Evolutionary conservation across 768 basidiomycete genomes (phyloP), one percentile per base, ranked within the genome.

Genomic region (Lanmaoa rubissima): DNA sequence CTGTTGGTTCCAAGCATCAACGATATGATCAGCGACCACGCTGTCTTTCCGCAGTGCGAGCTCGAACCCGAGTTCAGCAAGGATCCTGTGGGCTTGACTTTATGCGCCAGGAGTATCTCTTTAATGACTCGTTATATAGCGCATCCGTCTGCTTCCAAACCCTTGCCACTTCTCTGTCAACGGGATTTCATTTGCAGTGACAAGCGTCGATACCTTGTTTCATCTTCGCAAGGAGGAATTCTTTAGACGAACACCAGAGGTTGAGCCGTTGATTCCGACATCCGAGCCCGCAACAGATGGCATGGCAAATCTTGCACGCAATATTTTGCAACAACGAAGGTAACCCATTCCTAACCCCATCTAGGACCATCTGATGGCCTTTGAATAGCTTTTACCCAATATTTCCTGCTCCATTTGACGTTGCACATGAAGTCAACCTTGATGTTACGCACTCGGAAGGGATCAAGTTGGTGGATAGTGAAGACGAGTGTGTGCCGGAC

Each of bases 321-420:
- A 93, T 66, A 63, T 99, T 11, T 74, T 98, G 35, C 83, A 92
- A 53, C 97, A 99, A 64, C 79, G 92, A 69, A 93, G 87, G 94
- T 93, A 57, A 39, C 74, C 50, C 24, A 2, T 31, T 42, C 36
- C 1, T 41, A 28, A 28, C 28, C 1, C 16, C 24, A 7, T 35
- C 26, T 0, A 35, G n/a, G 13, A 12, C 50, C 21, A 13, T 38
- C 57, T 57, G 50, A 55, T 46, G 28, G 7, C 4, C 28, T 1
- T 24, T 38, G 19, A 13, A 19, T 67, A 98, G 94, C 65, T 97
- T 97, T 75, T 99, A 98, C 69, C 97, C 97, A 0, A 73, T 97
- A 40, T 98, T 98, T 72, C 97, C 97, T 10, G 82, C 85, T 1
- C 93, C 97, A 0, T 68, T 79, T 13, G 88, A 90, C 7, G 72